These are phyloP conservation scores for Phytophthora pini DNA, from an alignment of 352 stramenopile species.

Conservation along the genomic window DNA sequence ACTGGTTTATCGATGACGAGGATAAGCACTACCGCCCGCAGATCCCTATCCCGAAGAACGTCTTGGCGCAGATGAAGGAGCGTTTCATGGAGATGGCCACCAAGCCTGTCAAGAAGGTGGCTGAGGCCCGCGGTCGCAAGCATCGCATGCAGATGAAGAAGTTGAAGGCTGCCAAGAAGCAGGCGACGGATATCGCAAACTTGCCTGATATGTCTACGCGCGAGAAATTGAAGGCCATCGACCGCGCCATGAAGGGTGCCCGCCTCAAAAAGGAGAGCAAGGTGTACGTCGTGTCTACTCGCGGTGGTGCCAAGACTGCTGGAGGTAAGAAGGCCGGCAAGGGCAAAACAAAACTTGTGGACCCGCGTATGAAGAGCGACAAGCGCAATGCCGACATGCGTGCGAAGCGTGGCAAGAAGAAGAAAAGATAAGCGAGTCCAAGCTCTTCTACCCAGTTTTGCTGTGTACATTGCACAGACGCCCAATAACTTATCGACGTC, in stretches of 20 bases:
- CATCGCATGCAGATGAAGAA: conserved; percentile 93
- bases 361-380: conserved; percentile 98
- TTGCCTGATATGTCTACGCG: conserved; percentile 97
- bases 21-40: conserved; percentile 98
- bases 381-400: conserved; percentile 89
- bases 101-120: conserved; percentile 99
- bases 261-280: conserved; percentile 93
- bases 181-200: conserved; percentile 96
- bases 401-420: conserved; percentile 86
- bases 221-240: conserved; percentile 98
- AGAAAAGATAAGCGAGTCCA: conserved; percentile 70
- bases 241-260: conserved; percentile 96
- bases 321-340: conserved; percentile 80
- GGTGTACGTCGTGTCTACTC: conserved; percentile 96
- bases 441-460: conserved; percentile 34
- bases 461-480: conserved; percentile 30
- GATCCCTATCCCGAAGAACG: conserved; percentile 95
- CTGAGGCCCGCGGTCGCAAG: conserved; percentile 97
- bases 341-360: conserved; percentile 97
- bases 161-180: conserved; percentile 97
- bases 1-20: conserved; percentile 98
- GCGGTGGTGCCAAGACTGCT: conserved; percentile 66
- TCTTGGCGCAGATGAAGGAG: conserved; percentile 99
- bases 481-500: conserved; percentile 62
- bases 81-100: conserved; percentile 96